Conservation (phyloP, 768 basidiomycete species). For the Boletus rubescentipes region DNA sequence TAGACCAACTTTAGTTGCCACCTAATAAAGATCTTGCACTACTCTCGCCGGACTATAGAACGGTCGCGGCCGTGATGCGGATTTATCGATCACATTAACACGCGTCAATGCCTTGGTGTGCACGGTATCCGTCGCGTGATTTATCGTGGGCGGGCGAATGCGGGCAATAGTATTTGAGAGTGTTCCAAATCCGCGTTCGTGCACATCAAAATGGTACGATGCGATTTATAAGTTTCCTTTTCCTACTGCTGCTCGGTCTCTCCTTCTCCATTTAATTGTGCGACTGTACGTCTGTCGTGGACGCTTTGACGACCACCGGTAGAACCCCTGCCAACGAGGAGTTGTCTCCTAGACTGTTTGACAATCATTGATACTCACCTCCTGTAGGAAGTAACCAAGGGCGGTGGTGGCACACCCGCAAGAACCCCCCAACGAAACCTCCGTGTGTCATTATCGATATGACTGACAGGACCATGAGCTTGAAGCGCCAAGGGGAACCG, state of each 20-base stretch:
- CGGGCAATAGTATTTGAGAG: too few relatives aligned
- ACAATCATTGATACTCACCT: slow-evolving; percentile 40
- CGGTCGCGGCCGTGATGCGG: background rate
- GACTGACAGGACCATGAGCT: slow-evolving; percentile 35
- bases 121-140: slow-evolving; percentile 9
- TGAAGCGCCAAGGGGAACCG: background rate
- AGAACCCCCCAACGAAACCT: slow-evolving; percentile 58
- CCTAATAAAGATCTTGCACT: background rate
- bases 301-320: background rate
- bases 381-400: slow-evolving; percentile 56
- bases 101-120: background rate
- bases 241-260: background rate
- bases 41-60: background rate
- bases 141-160: background rate
- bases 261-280: background rate
- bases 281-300: background rate
- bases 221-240: background rate
- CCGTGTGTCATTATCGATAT: slow-evolving; percentile 67
- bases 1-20: background rate
- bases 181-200: background rate
- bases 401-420: slow-evolving; percentile 45
- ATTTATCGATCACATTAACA: background rate
- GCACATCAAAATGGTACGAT: background rate
- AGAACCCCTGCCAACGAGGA: background rate
- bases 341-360: background rate